Evolutionary conservation across 306 rosid species (phyloP).

Genomic region (Gynostemma pentaphyllum): DNA sequence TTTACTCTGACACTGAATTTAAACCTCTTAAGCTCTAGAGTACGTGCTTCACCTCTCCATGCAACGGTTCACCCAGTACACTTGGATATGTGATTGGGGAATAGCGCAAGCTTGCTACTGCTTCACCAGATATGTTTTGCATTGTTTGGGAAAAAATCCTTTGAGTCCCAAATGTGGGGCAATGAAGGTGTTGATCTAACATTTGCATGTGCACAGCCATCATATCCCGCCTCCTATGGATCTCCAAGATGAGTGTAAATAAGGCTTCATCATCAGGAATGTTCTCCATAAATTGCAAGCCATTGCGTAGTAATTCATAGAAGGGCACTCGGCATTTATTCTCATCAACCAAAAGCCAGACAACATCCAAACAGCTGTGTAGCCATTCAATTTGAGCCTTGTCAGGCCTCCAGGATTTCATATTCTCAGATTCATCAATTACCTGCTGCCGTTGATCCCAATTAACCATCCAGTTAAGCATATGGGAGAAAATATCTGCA

Average conservation of each 20-base stretch:
- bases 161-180: slow-evolving; percentile 94
- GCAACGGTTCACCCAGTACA: slow-evolving; percentile 93
- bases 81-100: slow-evolving; percentile 91
- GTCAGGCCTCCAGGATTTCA: slow-evolving; percentile 68
- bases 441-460: slow-evolving; percentile 87
- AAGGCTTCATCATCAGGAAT: slow-evolving; percentile 92
- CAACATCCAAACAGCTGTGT: slow-evolving; percentile 95
- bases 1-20: not conserved
- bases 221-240: slow-evolving; percentile 94
- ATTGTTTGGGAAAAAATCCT: slow-evolving; percentile 57
- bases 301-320: slow-evolving; percentile 84
- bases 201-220: slow-evolving; percentile 99
- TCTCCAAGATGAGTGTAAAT: slow-evolving; percentile 88
- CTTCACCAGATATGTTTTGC: slow-evolving; percentile 58
- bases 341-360: slow-evolving; percentile 94
- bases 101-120: slow-evolving; percentile 48
- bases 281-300: slow-evolving; percentile 85
- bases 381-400: slow-evolving; percentile 84
- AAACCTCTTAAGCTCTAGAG: slow-evolving; percentile 10
- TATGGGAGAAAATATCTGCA: slow-evolving; percentile 70
- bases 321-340: slow-evolving; percentile 89
- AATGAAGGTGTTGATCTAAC: slow-evolving; percentile 96
- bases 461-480: slow-evolving; percentile 93
- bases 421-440: slow-evolving; percentile 46
- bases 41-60: slow-evolving; percentile 74